Base-by-base conservation (phyloP, 768 basidiomycete species). In the Pulveroboletus ravenelii region DNA sequence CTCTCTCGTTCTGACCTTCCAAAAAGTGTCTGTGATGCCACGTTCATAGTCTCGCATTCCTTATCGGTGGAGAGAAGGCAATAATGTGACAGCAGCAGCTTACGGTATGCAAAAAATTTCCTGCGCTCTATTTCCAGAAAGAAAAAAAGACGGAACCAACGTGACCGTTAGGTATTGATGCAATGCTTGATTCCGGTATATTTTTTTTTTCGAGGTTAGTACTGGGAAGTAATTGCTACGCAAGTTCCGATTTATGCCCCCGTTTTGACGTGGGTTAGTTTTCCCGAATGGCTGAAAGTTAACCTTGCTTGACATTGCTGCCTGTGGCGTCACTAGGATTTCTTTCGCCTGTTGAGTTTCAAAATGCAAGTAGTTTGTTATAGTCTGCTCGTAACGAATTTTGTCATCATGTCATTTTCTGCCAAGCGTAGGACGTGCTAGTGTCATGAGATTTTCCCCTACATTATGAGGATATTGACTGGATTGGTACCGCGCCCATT, bases 251-350 rank as follows among this genome's bases (percentile, higher is more conserved):
- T 40, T 52, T 40, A 29, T 52, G 42, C 32, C 45, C 54, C 40
- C 52, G 18, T 57, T 62, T 45, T 54, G 52, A 54, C 49, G 50
- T 14, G 15, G 6, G 10, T 35, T 7, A 32, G 47, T 52, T 52
- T 53, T n/a, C 17, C 54, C 41, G 36, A 36, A 23, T 18, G 43
- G 36, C 37, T 18, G 13, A 39, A 62, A 31, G 32, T 34, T 13
- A 34, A 64, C 62, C 54, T 66, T 66, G 62, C 44, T 56, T 64
- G 62, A 64, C 64, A 41, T 52, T 40, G 43, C 45, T 40, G 41
- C 34, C 25, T 13, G 45, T 34, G 18, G 42, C n/a, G 38, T 30
- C 29, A 39, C 32, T 32, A 36, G 31, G 39, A 38, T 15, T 47
- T 31, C 41, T 37, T 31, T 39, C 35, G 35, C 15, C 3, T 17